Base-by-base conservation (phyloP, 768 basidiomycete genomes). In the Phylloporus sp. region DNA sequence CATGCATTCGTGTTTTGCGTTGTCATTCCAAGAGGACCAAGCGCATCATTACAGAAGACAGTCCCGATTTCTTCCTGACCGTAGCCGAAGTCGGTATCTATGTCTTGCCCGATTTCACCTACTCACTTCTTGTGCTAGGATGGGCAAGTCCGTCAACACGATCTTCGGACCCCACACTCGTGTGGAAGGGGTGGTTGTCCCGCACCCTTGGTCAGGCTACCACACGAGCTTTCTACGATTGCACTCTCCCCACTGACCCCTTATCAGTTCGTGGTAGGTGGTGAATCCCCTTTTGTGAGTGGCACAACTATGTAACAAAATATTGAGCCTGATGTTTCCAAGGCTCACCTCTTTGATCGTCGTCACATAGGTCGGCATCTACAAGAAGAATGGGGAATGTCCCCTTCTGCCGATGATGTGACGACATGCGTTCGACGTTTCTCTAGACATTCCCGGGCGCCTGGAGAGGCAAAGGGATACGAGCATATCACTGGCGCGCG, bases 91-190 rank as follows among this genome's bases (percentile, higher is more conserved):
- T 84, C 42, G 26, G 75, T 63, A 38, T 14, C 15, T 21, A 24
- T 44, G 23, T 26, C 23, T 14, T n/a, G n/a, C 37, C 11, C 17
- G 17, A n/a, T n/a, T 42, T 20, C 11, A 21, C 15, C 28, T 15
- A 14, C 14, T 9, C 24, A 56, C 63, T 38, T 65, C 26, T 53
- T 49, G 64, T 26, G 33, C 50, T 59, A 91, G 84, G 91, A 95
- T 66, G 90, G 89, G 4, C 77, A 83, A 23, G 90, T 93, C 9
- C 78, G 91, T 21, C 90, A 93, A 59, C 91, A 94, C 61, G 91
- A 95, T 60, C 66, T 94, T 35, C 73, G 91, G 42, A 75, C 76
- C 9, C 66, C 79, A 8, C 80, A 94, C 64, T 64, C 65, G n/a
- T 95, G 91, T 66, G 53, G 65, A 23, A 55, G 60, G 14, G 62